phyloP scores from a whole-genome alignment of 805 yeast species.

The Lachancea waltii region DNA sequence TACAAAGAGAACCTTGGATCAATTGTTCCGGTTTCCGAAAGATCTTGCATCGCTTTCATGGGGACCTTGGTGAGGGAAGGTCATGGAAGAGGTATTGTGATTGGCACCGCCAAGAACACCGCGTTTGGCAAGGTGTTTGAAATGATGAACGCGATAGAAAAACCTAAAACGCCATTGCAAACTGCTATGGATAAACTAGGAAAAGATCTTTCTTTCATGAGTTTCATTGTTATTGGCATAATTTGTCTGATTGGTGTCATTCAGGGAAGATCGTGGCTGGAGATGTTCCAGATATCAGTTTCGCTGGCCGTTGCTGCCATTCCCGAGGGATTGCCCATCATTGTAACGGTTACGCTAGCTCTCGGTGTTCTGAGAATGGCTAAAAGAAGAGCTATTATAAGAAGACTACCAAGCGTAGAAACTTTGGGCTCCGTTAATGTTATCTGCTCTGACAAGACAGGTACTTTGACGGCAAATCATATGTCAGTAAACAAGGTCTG shows the following conservation, averaged over 20 bases:
- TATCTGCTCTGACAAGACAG: conserved; percentile 87
- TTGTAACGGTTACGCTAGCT: conserved; percentile 95
- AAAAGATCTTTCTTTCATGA: conserved; percentile 75
- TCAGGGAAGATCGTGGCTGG: conserved; percentile 93
- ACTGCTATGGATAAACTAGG: conserved; percentile 93
- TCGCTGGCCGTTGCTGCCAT: conserved; percentile 98
- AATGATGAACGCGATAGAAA: conserved; percentile 91
- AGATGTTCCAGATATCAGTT: conserved; percentile 96
- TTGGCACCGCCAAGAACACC: conserved; percentile 83
- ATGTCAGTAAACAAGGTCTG: conserved; percentile 84
- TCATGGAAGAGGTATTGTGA: conserved; percentile 86
- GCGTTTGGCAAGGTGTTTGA: conserved; percentile 93
- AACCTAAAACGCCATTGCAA: conserved; percentile 97
- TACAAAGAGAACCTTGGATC: conserved; percentile 26
- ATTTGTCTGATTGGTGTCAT: conserved; percentile 84
- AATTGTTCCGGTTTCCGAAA: conserved; percentile 54
- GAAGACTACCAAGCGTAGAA: conserved; percentile 90
- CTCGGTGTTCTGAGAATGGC: conserved; percentile 97
- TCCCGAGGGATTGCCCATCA: conserved; percentile 97
- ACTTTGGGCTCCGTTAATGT: conserved; percentile 93
- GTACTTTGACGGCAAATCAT: conserved; percentile 83
- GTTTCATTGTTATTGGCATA: conserved; percentile 84
- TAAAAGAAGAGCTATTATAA: conserved; percentile 84
- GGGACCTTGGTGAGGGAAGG: conserved; percentile 97
- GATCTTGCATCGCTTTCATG: conserved; percentile 85